These are phyloP conservation scores for Edaphochlamys debaryana DNA, from an alignment of 139 green algal genomes.

Conservation along the genomic window DNA sequence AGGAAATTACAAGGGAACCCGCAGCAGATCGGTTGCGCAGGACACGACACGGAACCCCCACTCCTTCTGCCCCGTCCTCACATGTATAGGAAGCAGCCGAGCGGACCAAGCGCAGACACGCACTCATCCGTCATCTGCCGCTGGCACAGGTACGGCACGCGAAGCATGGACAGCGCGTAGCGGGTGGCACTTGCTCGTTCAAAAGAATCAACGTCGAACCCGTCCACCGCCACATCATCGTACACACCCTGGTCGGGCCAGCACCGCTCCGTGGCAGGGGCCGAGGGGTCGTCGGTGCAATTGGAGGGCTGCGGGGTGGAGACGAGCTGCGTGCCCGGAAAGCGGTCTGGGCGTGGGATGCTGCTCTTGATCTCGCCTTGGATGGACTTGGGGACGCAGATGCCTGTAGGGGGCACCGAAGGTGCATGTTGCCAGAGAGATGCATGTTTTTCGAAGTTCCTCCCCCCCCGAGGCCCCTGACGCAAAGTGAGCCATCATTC, in stretches of 20 bases:
- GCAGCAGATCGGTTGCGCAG: no score
- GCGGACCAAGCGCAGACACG: constrained; percentile 1
- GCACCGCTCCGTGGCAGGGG: constrained; percentile 7
- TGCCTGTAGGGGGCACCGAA: not conserved
- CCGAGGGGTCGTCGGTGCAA: not conserved
- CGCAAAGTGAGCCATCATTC: no score
- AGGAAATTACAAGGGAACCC: no score
- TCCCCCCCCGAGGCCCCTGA: no score
- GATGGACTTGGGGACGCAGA: constrained; percentile 13
- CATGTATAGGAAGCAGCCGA: constrained; percentile 33
- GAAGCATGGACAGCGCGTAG: constrained; percentile 23
- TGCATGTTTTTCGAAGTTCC: no score
- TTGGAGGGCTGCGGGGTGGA: not conserved
- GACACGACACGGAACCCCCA: no score
- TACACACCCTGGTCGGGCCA: constrained; percentile 35
- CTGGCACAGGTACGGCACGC: constrained; percentile 17
- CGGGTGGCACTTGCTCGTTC: not conserved
- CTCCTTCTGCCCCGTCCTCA: not conserved
- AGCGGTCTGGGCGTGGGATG: not conserved
- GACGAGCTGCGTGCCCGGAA: constrained; percentile 2
- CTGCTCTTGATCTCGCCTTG: constrained; percentile 2
- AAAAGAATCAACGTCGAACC: constrained; percentile 23
- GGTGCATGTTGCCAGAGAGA: no score
- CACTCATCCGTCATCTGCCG: constrained; percentile 26
- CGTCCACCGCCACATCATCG: constrained; percentile 8